Percentiles rank a stretch among this genome's conserved stretches.
Evolutionary conservation across 441 rosid genomes (phyloP).

Genomic region (Biscutella auriculata): DNA sequence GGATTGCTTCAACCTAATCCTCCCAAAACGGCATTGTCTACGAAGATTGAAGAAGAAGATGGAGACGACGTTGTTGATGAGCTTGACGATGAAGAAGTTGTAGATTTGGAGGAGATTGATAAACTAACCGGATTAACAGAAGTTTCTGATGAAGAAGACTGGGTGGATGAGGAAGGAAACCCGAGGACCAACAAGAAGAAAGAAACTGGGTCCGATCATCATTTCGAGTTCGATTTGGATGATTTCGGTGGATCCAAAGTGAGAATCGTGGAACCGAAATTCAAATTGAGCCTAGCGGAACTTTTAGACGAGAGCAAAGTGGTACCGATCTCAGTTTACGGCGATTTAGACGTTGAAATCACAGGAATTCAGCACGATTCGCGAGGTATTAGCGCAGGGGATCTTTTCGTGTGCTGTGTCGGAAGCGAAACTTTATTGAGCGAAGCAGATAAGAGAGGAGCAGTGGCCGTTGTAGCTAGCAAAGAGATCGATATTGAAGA

Average conservation of each 20-base stretch:
- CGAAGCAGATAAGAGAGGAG: conserved; percentile 95
- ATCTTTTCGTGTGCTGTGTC: conserved; percentile 76
- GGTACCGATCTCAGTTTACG: conserved; percentile 72
- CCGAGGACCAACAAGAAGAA: conserved; percentile 19
- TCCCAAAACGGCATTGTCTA: conserved; percentile 11
- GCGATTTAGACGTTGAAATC: conserved; percentile 77
- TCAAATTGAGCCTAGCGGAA: conserved; percentile 72
- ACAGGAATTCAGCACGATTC: conserved; percentile 88
- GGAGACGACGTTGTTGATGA: conserved; percentile 39
- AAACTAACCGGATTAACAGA: conserved; percentile 44
- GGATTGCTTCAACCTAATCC: conserved; percentile 47
- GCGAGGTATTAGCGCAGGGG: conserved; percentile 64
- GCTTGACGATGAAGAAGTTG: conserved; percentile 64
- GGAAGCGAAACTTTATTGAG: conserved; percentile 55
- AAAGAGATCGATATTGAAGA: conserved; percentile 80
- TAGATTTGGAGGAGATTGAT: conserved; percentile 76
- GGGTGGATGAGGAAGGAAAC: conserved; percentile 30
- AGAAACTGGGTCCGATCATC: conserved; percentile 30
- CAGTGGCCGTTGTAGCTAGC: conserved; percentile 90
- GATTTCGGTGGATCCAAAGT: conserved; percentile 39
- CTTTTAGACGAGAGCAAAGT: conserved; percentile 81
- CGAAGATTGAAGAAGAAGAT: conserved; percentile 13
- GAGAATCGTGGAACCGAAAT: conserved; percentile 65
- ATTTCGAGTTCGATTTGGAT: conserved; percentile 71
- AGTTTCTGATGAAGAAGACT: conserved; percentile 33